A percentile compares a stretch with the other conserved stretches of the same genome.
phyloP scores from a whole-genome alignment of 2,329 filamentous ascomycete genomes.

The Talaromyces pinophilus region DNA sequence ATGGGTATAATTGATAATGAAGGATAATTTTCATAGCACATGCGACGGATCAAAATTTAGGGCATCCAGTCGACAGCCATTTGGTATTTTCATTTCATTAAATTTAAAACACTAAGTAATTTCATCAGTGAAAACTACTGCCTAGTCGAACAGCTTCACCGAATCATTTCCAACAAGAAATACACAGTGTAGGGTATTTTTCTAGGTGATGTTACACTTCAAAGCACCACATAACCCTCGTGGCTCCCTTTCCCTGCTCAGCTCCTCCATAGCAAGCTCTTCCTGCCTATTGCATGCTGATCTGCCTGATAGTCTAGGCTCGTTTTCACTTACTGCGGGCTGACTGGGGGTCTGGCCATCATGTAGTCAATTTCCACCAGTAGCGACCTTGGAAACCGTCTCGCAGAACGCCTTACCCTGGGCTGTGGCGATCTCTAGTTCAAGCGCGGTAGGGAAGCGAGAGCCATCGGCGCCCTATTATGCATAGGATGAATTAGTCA shows the following conservation, averaged over 20 bases:
- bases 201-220: constrained; percentile 13
- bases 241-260: neutral
- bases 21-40: no score
- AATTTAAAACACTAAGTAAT: neutral
- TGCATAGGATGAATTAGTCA: neutral
- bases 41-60: neutral
- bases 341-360: neutral
- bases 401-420: constrained; percentile 88
- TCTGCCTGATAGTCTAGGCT: constrained; percentile 53
- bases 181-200: neutral
- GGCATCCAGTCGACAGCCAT: neutral
- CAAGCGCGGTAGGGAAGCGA: constrained; percentile 72
- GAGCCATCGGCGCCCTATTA: constrained; percentile 66
- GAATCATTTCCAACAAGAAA: neutral
- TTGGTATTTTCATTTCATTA: neutral
- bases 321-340: neutral
- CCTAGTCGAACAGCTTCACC: neutral
- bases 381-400: constrained; percentile 68
- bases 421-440: constrained; percentile 74
- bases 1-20: neutral
- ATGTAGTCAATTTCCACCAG: constrained; percentile 59
- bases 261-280: neutral
- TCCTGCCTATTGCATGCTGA: neutral
- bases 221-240: constrained; percentile 4
- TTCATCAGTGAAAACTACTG: neutral